Conservation (phyloP, 2,329 filamentous ascomycete species). For the Xylaria sp. region DNA sequence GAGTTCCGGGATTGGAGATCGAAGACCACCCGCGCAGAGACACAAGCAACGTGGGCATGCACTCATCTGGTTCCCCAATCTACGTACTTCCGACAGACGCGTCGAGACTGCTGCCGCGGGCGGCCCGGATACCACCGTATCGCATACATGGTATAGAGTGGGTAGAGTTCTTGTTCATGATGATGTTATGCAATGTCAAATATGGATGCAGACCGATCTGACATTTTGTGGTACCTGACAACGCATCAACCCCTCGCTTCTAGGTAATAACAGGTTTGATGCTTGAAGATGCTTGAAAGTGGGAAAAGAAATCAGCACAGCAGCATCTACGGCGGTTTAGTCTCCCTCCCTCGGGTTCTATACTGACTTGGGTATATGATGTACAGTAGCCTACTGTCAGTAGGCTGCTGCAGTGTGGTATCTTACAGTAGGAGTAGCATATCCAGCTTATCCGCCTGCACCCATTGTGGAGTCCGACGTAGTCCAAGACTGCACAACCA, state of each 20-base stretch:
- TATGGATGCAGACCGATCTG: neutral
- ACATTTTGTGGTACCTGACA: neutral
- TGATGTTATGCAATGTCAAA: conserved; percentile 1
- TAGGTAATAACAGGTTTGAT: neutral
- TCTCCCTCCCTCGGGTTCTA: neutral
- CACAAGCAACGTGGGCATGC: neutral
- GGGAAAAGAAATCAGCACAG: neutral
- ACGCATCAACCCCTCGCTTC: neutral
- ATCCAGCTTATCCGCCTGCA: neutral
- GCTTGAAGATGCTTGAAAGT: too few species aligned
- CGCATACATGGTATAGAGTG: neutral
- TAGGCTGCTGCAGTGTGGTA: too few species aligned
- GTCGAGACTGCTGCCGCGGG: conserved; percentile 12
- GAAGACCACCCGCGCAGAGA: neutral
- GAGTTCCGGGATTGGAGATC: conserved; percentile 19
- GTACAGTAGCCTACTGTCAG: too few species aligned
- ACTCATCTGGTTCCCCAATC: neutral
- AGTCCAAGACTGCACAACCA: neutral
- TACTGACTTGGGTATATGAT: neutral
- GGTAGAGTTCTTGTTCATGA: neutral
- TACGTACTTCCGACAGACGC: conserved; percentile 12
- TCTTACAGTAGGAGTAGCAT: neutral
- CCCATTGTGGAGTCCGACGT: conserved; percentile 2
- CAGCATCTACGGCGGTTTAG: neutral
- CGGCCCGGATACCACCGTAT: conserved; percentile 2